Percentiles rank a stretch among this genome's conserved stretches.
Evolutionary conservation across 768 basidiomycete species (phyloP).

Genomic region (Amylocystis lapponica): DNA sequence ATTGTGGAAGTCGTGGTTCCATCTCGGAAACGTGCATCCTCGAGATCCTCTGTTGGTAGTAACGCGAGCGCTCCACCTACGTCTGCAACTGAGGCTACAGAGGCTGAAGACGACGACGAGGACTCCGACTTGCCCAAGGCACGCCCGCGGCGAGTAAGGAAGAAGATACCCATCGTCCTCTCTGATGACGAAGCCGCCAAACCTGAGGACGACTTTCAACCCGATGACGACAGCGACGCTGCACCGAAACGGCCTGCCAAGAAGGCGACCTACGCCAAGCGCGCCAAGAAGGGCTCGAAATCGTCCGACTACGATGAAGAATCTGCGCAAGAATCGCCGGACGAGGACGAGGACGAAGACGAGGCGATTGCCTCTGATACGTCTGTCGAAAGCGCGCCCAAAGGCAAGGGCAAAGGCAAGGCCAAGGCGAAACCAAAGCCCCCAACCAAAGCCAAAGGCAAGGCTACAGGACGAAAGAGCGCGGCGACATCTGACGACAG

Average conservation of each 20-base stretch:
- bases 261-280: conserved; percentile 14
- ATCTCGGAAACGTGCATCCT: conserved; percentile 12
- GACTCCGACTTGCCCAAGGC: conserved; percentile 31
- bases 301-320: conserved; percentile 11
- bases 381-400: conserved; percentile 17
- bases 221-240: conserved; percentile 10
- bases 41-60: conserved; percentile 17
- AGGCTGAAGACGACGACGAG: conserved; percentile 27
- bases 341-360: conserved; percentile 19
- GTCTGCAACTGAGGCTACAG: conserved; percentile 29
- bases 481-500: conserved; percentile 11
- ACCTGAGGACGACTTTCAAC: conserved; percentile 4
- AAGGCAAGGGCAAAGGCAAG: conserved; percentile 27
- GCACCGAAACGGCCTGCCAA: conserved; percentile 2
- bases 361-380: conserved; percentile 11
- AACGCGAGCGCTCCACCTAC: conserved; percentile 28
- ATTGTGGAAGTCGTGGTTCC: conserved; percentile 57
- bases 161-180: conserved; percentile 37
- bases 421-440: conserved; percentile 17
- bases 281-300: conserved; percentile 14
- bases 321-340: conserved; percentile 5
- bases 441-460: conserved; percentile 13
- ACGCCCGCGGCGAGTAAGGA: conserved; percentile 20
- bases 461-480: conserved; percentile 14
- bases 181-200: conserved; percentile 49